Evolutionary conservation across 2,329 filamentous ascomycete genomes (phyloP).

Genomic region (Phialophora chinensis): DNA sequence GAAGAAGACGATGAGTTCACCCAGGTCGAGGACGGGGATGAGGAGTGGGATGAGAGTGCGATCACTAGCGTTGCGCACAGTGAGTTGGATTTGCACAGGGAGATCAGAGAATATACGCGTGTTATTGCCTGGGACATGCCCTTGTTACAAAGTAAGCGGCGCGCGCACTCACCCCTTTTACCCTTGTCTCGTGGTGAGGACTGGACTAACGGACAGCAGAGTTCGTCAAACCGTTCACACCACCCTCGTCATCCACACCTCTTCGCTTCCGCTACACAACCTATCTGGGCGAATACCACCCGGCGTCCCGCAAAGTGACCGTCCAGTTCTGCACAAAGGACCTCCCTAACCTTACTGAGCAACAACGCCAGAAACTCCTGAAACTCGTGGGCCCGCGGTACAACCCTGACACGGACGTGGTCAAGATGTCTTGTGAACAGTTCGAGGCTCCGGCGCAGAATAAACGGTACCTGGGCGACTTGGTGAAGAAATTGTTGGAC

Average conservation of each 20-base stretch:
- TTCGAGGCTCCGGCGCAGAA: constrained; percentile 92
- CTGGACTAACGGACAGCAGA: constrained; percentile 58
- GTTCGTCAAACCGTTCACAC: constrained; percentile 78
- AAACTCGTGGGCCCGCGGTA: constrained; percentile 86
- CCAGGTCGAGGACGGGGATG: constrained; percentile 59
- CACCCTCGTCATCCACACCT: constrained; percentile 68
- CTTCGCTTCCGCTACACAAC: constrained; percentile 96
- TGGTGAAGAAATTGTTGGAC: constrained; percentile 73
- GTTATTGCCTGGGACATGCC: constrained; percentile 96
- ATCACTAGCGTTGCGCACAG: constrained; percentile 82
- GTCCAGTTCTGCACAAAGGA: constrained; percentile 83
- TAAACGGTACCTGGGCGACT: constrained; percentile 87
- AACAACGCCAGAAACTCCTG: constrained; percentile 78
- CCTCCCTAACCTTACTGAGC: constrained; percentile 61
- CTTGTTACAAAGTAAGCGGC: constrained; percentile 74
- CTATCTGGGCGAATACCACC: constrained; percentile 93
- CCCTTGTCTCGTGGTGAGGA: neutral
- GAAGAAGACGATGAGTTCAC: constrained; percentile 53
- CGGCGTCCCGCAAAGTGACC: constrained; percentile 90
- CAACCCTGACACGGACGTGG: constrained; percentile 79
- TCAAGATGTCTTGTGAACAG: constrained; percentile 90
- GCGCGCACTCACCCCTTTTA: neutral
- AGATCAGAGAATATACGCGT: constrained; percentile 85
- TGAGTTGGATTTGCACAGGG: constrained; percentile 85
- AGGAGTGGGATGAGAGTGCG: constrained; percentile 73